Evolutionary conservation across 805 yeast genomes (phyloP).

Genomic region (Grigorovia humatica): DNA sequence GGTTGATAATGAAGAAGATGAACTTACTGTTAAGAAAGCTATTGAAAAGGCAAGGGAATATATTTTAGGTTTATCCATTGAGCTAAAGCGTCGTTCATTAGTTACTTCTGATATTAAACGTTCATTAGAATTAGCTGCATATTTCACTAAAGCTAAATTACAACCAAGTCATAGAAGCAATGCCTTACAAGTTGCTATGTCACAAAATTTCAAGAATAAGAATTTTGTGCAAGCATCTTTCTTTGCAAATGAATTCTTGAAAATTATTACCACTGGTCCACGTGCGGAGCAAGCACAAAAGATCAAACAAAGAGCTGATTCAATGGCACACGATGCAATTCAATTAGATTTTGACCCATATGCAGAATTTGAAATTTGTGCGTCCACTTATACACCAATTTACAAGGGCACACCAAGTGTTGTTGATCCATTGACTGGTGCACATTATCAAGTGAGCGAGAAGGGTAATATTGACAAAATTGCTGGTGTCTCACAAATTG

Average conservation of each 20-base stretch:
- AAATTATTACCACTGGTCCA: constrained; percentile 59
- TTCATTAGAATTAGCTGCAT: constrained; percentile 89
- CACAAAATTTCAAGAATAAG: constrained; percentile 78
- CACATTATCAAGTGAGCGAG: constrained; percentile 66
- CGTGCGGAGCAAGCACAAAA: constrained; percentile 84
- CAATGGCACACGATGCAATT: constrained; percentile 72
- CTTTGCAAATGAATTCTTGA: constrained; percentile 78
- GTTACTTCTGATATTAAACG: constrained; percentile 66
- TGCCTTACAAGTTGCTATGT: constrained; percentile 92
- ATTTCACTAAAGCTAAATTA: constrained; percentile 78
- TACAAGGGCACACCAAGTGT: constrained; percentile 62
- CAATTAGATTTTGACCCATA: constrained; percentile 89
- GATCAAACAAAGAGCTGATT: constrained; percentile 70
- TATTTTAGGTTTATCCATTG: constrained; percentile 85
- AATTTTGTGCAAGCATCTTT: constrained; percentile 81
- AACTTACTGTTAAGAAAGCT: constrained; percentile 60
- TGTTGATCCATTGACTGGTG: constrained; percentile 80
- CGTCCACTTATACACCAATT: constrained; percentile 78
- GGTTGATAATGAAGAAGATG: constrained; percentile 67
- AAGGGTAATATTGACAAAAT: constrained; percentile 73
- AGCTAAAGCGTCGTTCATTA: constrained; percentile 74
- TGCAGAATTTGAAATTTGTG: constrained; percentile 85
- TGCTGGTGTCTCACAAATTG: constrained; percentile 68
- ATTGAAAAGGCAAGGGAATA: constrained; percentile 75
- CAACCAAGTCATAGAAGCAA: constrained; percentile 75